Conservation (phyloP, 306 rosid species). For the Gynostemma pentaphyllum region DNA sequence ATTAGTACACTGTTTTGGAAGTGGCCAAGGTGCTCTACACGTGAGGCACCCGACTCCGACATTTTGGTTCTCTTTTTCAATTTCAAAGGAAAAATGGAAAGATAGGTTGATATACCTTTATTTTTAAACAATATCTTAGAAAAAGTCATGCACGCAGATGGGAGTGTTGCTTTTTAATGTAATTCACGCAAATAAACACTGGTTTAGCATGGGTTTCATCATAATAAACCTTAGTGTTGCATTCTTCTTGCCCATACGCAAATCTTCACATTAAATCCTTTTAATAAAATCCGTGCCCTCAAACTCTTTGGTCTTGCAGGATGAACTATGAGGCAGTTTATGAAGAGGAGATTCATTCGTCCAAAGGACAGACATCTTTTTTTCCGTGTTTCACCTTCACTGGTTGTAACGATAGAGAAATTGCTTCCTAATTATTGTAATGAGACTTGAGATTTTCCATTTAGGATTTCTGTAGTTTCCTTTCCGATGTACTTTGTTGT, state of each 20-base stretch:
- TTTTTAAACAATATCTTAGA: too few species aligned
- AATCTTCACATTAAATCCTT: neutral
- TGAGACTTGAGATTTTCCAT: neutral
- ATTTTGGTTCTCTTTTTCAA: too few species aligned
- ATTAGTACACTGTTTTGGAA: too few species aligned
- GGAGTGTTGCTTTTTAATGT: too few species aligned
- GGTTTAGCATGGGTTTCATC: too few species aligned
- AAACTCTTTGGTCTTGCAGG: neutral
- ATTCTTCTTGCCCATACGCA: neutral
- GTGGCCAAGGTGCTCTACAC: too few species aligned
- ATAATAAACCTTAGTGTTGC: neutral
- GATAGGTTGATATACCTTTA: too few species aligned
- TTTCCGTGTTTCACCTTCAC: neutral
- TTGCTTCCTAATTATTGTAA: neutral
- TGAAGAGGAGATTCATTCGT: neutral
- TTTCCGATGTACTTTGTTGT: neutral
- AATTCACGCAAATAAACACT: too few species aligned
- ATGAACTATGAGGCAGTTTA: constrained; percentile 1
- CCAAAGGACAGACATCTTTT: neutral
- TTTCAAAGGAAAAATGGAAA: too few species aligned
- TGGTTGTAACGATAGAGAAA: neutral
- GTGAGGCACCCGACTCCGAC: too few species aligned
- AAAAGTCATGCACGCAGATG: too few species aligned
- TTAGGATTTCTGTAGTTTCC: neutral
- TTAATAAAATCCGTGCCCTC: neutral